Conservation (phyloP, 1,284 basidiomycete genomes). For the Fomitopsis betulina region DNA sequence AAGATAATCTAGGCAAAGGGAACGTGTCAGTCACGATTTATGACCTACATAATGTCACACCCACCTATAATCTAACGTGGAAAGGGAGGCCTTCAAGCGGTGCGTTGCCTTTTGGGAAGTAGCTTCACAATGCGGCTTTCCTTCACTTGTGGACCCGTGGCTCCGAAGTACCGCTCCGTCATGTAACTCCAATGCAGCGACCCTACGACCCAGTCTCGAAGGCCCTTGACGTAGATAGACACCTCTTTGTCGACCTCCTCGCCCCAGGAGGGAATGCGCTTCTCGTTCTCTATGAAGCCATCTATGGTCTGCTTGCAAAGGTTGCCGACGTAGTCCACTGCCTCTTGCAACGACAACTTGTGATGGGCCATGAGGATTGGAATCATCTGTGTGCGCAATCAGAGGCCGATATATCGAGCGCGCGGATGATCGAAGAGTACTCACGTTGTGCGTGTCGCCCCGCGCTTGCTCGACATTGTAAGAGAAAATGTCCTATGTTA, state of each 20-base stretch:
- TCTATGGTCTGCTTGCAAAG: conserved; percentile 23
- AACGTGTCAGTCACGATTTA: not conserved
- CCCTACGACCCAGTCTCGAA: conserved; percentile 31
- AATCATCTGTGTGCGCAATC: conserved; percentile 19
- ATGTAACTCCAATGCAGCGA: conserved; percentile 30
- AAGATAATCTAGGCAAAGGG: not conserved
- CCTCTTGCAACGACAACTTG: conserved; percentile 22
- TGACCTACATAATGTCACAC: not conserved
- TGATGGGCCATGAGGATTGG: conserved; percentile 23
- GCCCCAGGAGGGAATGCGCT: conserved; percentile 26
- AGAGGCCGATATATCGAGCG: not conserved
- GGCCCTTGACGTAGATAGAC: conserved; percentile 23
- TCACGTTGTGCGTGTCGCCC: conserved; percentile 32
- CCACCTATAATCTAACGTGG: not conserved
- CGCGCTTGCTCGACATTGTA: conserved; percentile 35
- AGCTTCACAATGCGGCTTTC: conserved; percentile 24
- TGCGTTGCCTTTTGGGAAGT: conserved; percentile 10
- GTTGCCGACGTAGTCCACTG: conserved; percentile 25
- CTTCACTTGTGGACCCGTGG: conserved; percentile 24
- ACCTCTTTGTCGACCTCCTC: conserved; percentile 26
- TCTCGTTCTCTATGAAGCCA: conserved; percentile 20
- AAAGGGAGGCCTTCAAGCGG: not conserved
- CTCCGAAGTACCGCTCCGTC: conserved; percentile 28
- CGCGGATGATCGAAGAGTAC: not conserved
- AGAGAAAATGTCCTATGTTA: conserved; percentile 34